Base-by-base conservation (phyloP, 805 yeast genomes). In the Yarrowia porcina region DNA sequence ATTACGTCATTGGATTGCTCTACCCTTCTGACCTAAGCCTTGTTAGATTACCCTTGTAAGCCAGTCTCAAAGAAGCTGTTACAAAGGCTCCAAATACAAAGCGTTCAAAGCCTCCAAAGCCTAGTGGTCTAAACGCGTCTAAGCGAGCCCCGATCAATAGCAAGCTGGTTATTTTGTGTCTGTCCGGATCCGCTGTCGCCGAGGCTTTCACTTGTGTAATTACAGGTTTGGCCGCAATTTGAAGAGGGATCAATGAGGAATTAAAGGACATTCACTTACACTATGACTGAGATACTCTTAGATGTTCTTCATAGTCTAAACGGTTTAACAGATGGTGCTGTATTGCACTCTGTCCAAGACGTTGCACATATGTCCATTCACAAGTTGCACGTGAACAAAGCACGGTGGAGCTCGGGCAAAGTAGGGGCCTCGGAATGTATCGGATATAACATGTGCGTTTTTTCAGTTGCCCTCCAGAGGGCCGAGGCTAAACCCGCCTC, bases 351-450 rank as follows among this genome's bases (percentile, higher is more conserved):
- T n/a, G n/a, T n/a, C n/a, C n/a, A n/a, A n/a, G n/a, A n/a, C n/a
- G n/a, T n/a, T n/a, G n/a, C n/a, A n/a, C n/a, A n/a, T n/a, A n/a
- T n/a, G n/a, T n/a, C n/a, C n/a, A n/a, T 32, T 27, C 50, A 44
- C 50, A 15, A 30, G 36, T 45, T 45, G 52, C 52, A 45, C 52
- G 52, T 45, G 52, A 45, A 44, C 50, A 42, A 42, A n/a, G 47
- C 23, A 7, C 30, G 12, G 32, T 17, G 23, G 21, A 28, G 25
- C 36, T 20, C 52, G 52, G 52, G 52, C 18, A 7, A 45, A n/a
- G 52, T 45, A 45, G 52, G 52, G 36, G 52, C 52, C 52, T 45
- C 52, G 52, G 52, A 45, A 45, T 28, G 52, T 45, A 45, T 28
- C 52, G 52, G 52, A 30, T 28, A 45, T 45, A 45, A 17, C 52